These are phyloP conservation scores for Tilletia indica DNA, from an alignment of 1,284 basidiomycete species.

Conservation along the genomic window DNA sequence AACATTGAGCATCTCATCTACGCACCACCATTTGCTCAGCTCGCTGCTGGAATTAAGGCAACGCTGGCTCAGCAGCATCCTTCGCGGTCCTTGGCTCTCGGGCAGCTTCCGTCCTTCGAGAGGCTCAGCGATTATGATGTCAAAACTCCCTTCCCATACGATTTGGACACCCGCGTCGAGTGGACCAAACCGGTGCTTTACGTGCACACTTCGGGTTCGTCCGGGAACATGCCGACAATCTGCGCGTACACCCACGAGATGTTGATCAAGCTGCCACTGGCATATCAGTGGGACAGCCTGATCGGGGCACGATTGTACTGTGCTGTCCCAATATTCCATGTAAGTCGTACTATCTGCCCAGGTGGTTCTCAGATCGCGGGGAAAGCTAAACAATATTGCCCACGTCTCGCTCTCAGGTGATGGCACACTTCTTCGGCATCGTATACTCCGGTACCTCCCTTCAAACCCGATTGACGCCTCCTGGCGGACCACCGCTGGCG, in stretches of 20 bases:
- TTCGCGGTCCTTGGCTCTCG: background rate
- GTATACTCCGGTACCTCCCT: background rate
- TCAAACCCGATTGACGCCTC: background rate
- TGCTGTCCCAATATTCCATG: constrained; percentile 3
- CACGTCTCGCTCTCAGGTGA: background rate
- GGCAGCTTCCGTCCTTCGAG: too few relatives aligned
- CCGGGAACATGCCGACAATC: background rate
- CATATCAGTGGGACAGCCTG: too few relatives aligned
- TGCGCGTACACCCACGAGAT: constrained; percentile 9
- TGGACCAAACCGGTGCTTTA: background rate
- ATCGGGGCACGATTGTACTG: too few relatives aligned
- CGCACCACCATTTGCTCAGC: background rate
- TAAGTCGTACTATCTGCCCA: background rate
- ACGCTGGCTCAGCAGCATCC: background rate
- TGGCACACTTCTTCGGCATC: background rate
- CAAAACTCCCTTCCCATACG: background rate
- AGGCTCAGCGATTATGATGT: too few relatives aligned
- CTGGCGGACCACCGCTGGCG: background rate
- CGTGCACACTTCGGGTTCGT: constrained; percentile 10
- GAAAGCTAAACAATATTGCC: too few relatives aligned
- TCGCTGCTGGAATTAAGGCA: background rate
- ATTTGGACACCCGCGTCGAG: background rate
- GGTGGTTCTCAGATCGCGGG: background rate
- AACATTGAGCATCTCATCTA: background rate
- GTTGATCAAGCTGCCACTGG: background rate